phyloP scores from a whole-genome alignment of 2,329 filamentous ascomycete species.

The Penicillium paneum region DNA sequence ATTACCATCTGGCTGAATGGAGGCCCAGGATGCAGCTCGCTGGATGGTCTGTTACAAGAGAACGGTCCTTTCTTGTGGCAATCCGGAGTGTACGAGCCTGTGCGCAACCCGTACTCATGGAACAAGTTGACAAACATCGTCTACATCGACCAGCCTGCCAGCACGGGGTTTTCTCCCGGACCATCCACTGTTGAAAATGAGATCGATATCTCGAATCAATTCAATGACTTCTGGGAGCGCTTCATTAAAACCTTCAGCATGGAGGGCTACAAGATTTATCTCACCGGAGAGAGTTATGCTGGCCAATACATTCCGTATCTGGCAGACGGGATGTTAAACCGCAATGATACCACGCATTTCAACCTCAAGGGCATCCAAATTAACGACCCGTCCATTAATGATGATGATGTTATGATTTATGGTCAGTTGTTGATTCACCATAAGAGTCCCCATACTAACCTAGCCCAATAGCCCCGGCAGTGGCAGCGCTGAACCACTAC shows the following conservation, averaged over 20 bases:
- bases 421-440: slow-evolving; percentile 28
- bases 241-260: slow-evolving; percentile 69
- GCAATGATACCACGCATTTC: slow-evolving; percentile 64
- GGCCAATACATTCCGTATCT: slow-evolving; percentile 70
- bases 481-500: slow-evolving; percentile 43
- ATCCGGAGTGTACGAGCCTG: slow-evolving; percentile 62
- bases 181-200: slow-evolving; percentile 62
- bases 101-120: slow-evolving; percentile 68
- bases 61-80: slow-evolving; percentile 72
- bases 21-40: slow-evolving; percentile 54
- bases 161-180: slow-evolving; percentile 68
- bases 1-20: slow-evolving; percentile 49
- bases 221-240: slow-evolving; percentile 73
- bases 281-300: slow-evolving; percentile 70
- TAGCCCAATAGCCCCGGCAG: slow-evolving; percentile 31
- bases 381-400: slow-evolving; percentile 66
- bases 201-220: slow-evolving; percentile 66
- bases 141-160: slow-evolving; percentile 51
- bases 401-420: slow-evolving; percentile 51
- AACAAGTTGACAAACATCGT: slow-evolving; percentile 70
- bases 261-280: slow-evolving; percentile 66
- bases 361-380: slow-evolving; percentile 67
- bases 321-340: slow-evolving; percentile 67
- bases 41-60: slow-evolving; percentile 68
- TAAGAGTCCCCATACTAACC: slow-evolving; percentile 1